These are phyloP conservation scores for Chlamydomonas applanata DNA, from an alignment of 139 green algal genomes.

Conservation along the genomic window DNA sequence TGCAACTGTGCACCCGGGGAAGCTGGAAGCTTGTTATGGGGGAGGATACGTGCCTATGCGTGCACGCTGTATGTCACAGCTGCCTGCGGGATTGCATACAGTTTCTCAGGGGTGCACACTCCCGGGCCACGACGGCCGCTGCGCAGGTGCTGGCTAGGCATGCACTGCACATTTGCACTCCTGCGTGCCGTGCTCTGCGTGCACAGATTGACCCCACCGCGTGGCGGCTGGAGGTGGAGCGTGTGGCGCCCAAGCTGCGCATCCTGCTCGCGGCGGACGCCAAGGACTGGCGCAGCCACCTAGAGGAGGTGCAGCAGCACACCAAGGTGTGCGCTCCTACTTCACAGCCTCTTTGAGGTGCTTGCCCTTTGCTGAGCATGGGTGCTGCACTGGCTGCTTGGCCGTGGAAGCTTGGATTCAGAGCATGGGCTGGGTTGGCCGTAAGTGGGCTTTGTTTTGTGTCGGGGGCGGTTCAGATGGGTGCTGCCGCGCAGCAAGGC, in stretches of 20 bases:
- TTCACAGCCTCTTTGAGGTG: too few relatives aligned
- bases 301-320: constrained; percentile 64
- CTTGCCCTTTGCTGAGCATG: neutral
- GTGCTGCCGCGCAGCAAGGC: neutral
- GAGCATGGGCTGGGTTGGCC: too few relatives aligned
- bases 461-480: too few relatives aligned
- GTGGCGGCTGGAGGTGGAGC: constrained; percentile 74
- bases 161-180: neutral
- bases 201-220: constrained; percentile 57
- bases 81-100: too few relatives aligned
- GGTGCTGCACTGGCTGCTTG: neutral
- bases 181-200: neutral
- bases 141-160: too few relatives aligned
- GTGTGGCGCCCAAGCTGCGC: constrained; percentile 65
- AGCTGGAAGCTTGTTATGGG: too few relatives aligned
- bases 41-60: too few relatives aligned
- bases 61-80: too few relatives aligned
- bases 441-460: too few relatives aligned
- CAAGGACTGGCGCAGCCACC: constrained; percentile 74
- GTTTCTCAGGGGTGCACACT: too few relatives aligned
- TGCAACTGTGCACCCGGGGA: too few relatives aligned
- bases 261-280: constrained; percentile 58
- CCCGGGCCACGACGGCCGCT: too few relatives aligned
- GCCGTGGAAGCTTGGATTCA: neutral
- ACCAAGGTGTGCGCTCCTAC: constrained; percentile 25